Conservation (phyloP, 495 filamentous ascomycete genomes). For the Aspergillus sparsus region DNA sequence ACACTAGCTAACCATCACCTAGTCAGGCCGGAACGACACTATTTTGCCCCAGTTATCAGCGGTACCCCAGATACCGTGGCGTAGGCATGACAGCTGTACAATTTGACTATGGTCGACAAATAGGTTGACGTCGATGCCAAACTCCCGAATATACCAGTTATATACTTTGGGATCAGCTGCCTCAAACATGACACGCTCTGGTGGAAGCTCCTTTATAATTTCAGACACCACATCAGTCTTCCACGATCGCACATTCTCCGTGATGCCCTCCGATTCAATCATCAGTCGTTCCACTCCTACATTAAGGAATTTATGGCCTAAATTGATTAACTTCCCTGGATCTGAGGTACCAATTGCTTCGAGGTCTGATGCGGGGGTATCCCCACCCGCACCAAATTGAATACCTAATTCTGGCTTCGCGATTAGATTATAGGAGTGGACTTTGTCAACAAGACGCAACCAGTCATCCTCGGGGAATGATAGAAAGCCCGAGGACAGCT, state of each 20-base stretch:
- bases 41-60: constrained; percentile 60
- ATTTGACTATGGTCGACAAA: constrained; percentile 65
- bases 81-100: constrained; percentile 55
- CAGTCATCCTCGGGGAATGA: constrained; percentile 57
- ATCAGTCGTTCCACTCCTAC: constrained; percentile 59
- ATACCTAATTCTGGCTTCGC: constrained; percentile 63
- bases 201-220: constrained; percentile 55
- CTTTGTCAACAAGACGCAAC: constrained; percentile 56
- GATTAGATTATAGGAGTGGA: constrained; percentile 51
- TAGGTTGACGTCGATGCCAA: constrained; percentile 60
- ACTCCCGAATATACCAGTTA: constrained; percentile 61
- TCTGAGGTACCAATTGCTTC: constrained; percentile 56
- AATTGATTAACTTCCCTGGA: constrained; percentile 49
- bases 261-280: constrained; percentile 65
- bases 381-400: constrained; percentile 62
- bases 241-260: constrained; percentile 59
- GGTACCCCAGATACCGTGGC: constrained; percentile 59
- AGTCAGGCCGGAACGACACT: constrained; percentile 48
- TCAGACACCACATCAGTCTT: constrained; percentile 58
- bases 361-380: constrained; percentile 51
- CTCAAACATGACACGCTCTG: constrained; percentile 63
- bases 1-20: background rate
- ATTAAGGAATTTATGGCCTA: constrained; percentile 54
- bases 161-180: constrained; percentile 60
- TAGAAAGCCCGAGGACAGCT: constrained; percentile 56